Percentiles rank a stretch among this genome's conserved stretches.
phyloP scores from a whole-genome alignment of 345 rosid genomes.

The Eucalyptus erythrocorys region DNA sequence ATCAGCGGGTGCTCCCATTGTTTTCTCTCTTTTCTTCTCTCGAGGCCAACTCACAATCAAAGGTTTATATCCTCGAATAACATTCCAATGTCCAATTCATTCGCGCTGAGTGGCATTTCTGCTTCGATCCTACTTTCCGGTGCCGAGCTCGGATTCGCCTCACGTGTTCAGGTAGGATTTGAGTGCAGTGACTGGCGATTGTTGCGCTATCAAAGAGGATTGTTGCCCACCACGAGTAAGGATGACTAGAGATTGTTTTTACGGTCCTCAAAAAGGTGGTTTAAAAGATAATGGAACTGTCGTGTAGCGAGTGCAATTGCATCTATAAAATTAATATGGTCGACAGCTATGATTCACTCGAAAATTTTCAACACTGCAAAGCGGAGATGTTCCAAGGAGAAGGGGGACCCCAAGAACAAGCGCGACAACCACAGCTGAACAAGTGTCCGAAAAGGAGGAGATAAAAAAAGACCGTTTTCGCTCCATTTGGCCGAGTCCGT shows the following conservation, averaged over 20 bases:
- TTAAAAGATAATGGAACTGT: neutral
- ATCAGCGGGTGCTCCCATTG: neutral
- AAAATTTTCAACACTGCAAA: too few relatives aligned
- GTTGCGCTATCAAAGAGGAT: rapidly evolving
- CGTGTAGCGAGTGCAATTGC: neutral
- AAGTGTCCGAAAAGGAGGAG: neutral
- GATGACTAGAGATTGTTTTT: neutral
- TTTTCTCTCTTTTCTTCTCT: neutral
- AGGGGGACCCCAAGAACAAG: neutral
- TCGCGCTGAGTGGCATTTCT: rapidly evolving
- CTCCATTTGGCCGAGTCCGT: neutral
- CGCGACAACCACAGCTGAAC: neutral
- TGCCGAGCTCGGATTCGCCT: neutral
- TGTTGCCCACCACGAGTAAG: neutral
- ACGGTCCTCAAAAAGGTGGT: neutral
- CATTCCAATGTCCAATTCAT: neutral
- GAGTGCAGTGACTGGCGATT: rapidly evolving
- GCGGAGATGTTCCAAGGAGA: neutral
- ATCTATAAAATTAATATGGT: rapidly evolving
- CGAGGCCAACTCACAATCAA: neutral
- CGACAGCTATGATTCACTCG: rapidly evolving
- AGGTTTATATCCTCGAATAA: neutral
- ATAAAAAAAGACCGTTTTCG: neutral
- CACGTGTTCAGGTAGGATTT: neutral
- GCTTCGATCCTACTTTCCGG: neutral